A percentile compares a stretch with the other conserved stretches of the same genome.
These are phyloP conservation scores for Cenchrus purpureus DNA, from an alignment of 176 grass and related monocot species.

Conservation along the genomic window DNA sequence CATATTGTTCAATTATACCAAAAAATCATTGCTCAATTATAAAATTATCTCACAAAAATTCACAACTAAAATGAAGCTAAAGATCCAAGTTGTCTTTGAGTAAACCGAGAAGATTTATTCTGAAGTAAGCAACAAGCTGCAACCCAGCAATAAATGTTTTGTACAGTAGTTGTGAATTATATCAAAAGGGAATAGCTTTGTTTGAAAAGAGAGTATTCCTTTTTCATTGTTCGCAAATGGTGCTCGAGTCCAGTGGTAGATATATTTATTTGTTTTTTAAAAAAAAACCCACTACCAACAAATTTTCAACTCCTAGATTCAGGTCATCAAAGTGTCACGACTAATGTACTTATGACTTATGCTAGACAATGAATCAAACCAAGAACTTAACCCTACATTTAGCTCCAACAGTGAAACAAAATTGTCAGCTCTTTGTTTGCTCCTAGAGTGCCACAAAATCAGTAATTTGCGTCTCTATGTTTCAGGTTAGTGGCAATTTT, in stretches of 20 bases:
- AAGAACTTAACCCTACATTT: background rate
- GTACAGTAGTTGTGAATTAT: background rate
- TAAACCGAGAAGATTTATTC: background rate
- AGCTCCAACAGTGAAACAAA: background rate
- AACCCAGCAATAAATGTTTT: background rate
- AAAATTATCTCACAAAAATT: background rate
- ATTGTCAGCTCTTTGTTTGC: background rate
- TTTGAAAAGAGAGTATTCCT: background rate
- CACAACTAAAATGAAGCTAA: conserved; percentile 13
- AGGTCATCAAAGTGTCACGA: background rate
- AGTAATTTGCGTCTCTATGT: background rate
- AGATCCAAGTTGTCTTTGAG: conserved; percentile 3
- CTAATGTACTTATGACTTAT: background rate
- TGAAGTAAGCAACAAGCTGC: background rate
- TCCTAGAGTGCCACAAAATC: conserved; percentile 19
- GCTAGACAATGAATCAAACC: conserved; percentile 5
- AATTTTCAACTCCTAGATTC: background rate
- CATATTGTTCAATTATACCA: conserved; percentile 4
- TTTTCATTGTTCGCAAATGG: background rate
- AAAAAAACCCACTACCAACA: background rate
- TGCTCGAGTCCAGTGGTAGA: background rate
- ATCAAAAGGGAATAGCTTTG: background rate
- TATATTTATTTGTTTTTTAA: background rate
- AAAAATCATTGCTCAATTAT: background rate
- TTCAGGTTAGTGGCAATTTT: background rate